Base-by-base conservation (phyloP, 2,329 filamentous ascomycete genomes). In the Dothideomycetes sp. region DNA sequence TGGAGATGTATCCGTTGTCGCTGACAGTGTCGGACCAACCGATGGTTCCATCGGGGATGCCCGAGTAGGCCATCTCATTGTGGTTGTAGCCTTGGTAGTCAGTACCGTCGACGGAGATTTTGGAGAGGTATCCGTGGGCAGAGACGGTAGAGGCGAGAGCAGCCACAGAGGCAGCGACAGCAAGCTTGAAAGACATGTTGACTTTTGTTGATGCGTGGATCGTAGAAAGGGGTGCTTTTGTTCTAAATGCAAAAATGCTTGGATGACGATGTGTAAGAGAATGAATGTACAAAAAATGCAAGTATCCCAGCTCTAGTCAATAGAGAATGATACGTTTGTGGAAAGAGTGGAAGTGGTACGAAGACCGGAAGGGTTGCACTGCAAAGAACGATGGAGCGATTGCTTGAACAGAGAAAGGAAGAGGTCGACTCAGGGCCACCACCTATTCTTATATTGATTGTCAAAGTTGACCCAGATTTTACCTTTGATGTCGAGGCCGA, bases 1-100 rank as follows among this genome's bases (percentile, higher is more conserved):
- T n/a, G 13, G 48, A 46, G 32, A 60, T 50, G 43, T 50, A 59
- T 27, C 56, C 57, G 29, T 58, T 56, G 47, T 76, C 71, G 40
- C 47, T 48, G 32, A 54, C 66, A 5, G 63, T 55, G 32, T 67
- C 69, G 12, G 64, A 64, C 76, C 77, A 80, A 46, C 68, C 77
- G 37, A 74, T 69, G 49, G 59, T 53, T 45, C 55, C 51, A n/a
- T 55, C 54, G 34, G 61, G 49, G 9, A 53, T 43, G 44, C 42
- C 48, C 27, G 51, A 50, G 49, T 63, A 66, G 51, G 64, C 62
- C 51, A 61, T 63, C 33, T 57, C 60, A 29, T 40, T 40, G 33
- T 63, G 57, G 53, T 58, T 48, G 62, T 63, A 64, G 44, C 67
- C 65, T 37, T 57, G 49, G 52, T 69, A 69, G 49, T 61, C 67